Base-by-base conservation (phyloP, 805 yeast species). In the Suhomyces vadensis region DNA sequence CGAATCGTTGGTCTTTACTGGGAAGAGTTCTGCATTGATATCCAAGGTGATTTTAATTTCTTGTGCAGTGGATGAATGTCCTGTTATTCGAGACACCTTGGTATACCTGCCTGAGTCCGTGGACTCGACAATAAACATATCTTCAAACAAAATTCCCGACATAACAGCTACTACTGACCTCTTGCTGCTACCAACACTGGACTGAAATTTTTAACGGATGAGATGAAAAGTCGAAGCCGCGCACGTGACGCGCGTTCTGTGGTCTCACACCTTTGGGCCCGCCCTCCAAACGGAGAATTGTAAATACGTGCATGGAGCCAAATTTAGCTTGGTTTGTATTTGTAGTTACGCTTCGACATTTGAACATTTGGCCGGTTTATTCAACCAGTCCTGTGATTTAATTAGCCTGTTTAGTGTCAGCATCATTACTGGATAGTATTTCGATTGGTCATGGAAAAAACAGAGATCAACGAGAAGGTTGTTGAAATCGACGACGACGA, bases 61-160 rank as follows among this genome's bases (percentile, higher is more conserved):
- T 47, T 77, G 73, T 37, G 89, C 80, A 25, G 96, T 82, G 36
- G 91, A 85, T 20, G 97, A 88, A 51, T 82, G 82, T 14, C 94
- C 97, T 56, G 87, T 87, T 56, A 92, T 79, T 59, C 99, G 87
- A 17, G 88, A 74, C 13, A 92, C 97, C 61, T 86, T 88, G 76
- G 89, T 95, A 74, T 92, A 92, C 62, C 96, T 82, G 38, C 88
- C 96, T 25, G 84, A 68, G 61, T 92, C 98, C 39, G 87, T 83
- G 35, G 91, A 82, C 49, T 85, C 83, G 57, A 94, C 83, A 50
- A 81, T 81, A 73, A 92, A 94, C 61, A 91, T 83, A 68, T 92
- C 98, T 67, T 94, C 97, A 65, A 94, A 94, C 52, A 94, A 78
- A 27, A 92, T 85, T 42, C 60, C 85, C 64, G 75, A 69, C 75